These are phyloP conservation scores for Fusarium vanettenii DNA, from an alignment of 2,329 filamentous ascomycete genomes.

Conservation along the genomic window DNA sequence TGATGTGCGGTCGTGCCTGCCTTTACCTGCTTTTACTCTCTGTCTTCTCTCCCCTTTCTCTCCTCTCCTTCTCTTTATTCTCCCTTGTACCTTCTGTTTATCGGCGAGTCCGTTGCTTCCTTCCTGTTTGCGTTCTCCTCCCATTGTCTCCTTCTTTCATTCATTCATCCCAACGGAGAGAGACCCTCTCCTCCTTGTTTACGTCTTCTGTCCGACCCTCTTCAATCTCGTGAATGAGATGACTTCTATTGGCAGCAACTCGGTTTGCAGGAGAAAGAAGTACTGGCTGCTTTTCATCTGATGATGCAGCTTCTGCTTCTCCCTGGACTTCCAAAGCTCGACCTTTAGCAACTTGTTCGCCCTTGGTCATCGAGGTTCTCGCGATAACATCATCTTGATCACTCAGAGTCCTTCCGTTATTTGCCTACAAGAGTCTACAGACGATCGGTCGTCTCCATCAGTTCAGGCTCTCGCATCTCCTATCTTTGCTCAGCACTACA, in stretches of 20 bases:
- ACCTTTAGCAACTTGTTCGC: constrained; percentile 1
- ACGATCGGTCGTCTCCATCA: not conserved
- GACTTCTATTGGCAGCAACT: not conserved
- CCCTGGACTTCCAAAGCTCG: constrained; percentile 3
- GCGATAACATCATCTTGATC: not conserved
- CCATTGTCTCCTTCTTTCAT: not conserved
- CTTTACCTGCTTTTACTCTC: not conserved
- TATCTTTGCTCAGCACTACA: not conserved
- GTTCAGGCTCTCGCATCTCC: not conserved
- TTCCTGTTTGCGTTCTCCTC: constrained; percentile 4
- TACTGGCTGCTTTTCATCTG: not conserved
- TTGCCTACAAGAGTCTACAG: not conserved
- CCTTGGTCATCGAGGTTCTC: not conserved
- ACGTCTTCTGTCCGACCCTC: constrained; percentile 17
- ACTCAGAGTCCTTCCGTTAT: not conserved
- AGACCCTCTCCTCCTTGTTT: constrained; percentile 17
- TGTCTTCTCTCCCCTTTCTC: constrained; percentile 17
- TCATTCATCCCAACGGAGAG: constrained; percentile 16
- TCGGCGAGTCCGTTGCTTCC: not conserved
- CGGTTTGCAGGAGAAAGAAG: constrained; percentile 4
- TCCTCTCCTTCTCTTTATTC: not conserved
- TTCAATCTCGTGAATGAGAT: constrained; percentile 12
- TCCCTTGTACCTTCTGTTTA: constrained; percentile 1
- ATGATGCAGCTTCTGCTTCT: constrained; percentile 3
- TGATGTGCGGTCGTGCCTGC: not conserved